These are phyloP conservation scores for Penicillium cinerascens DNA, from an alignment of 495 filamentous ascomycete species.

Conservation along the genomic window DNA sequence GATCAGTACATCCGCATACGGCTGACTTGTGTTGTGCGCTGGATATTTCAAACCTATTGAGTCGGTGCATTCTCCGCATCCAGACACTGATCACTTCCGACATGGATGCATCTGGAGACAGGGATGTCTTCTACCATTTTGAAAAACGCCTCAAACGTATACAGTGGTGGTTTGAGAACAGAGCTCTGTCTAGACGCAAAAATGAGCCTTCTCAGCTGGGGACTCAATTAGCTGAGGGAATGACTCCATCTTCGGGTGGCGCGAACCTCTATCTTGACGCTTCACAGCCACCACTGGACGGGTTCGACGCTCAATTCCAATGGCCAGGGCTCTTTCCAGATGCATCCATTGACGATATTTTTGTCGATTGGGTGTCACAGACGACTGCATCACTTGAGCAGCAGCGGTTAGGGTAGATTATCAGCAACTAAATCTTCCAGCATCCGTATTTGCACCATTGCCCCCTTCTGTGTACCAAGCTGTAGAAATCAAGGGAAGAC, in stretches of 20 bases:
- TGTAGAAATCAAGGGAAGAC: no score
- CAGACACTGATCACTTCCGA: conserved; percentile 3
- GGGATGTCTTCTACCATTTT: conserved; percentile 5
- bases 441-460: no score
- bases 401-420: no score
- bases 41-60: background rate
- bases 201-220: no score
- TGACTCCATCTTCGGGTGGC: no score
- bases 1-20: background rate
- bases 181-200: background rate
- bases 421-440: no score
- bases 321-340: background rate
- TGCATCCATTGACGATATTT: background rate
- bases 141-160: conserved; percentile 5
- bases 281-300: background rate
- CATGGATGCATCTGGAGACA: conserved; percentile 4
- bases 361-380: background rate
- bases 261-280: background rate
- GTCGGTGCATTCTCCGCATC: conserved; percentile 1
- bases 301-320: background rate
- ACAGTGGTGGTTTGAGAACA: conserved; percentile 10
- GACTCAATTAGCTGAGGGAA: no score
- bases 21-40: background rate
- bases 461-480: no score
- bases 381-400: background rate